Conservation (phyloP, 2,329 filamentous ascomycete genomes). For the Pestalotiopsis sp. region DNA sequence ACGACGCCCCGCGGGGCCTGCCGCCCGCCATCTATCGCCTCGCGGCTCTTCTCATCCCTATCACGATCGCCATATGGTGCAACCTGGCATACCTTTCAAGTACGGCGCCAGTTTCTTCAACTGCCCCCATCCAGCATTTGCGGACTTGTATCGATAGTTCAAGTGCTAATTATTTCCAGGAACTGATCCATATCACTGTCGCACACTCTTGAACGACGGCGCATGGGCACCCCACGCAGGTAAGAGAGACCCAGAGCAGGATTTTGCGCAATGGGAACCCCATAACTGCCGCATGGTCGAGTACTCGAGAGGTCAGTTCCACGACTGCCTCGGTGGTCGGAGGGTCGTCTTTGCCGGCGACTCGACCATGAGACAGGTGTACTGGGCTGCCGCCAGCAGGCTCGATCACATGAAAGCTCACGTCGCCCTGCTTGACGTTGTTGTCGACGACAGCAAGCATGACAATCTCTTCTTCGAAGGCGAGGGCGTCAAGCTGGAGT, state of each 20-base stretch:
- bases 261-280: slow-evolving; percentile 57
- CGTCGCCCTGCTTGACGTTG: slow-evolving; percentile 32
- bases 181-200: slow-evolving; percentile 25
- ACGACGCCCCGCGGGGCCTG: not conserved
- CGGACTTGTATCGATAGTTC: not conserved
- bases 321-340: slow-evolving; percentile 49
- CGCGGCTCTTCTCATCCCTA: not conserved
- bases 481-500: slow-evolving; percentile 49
- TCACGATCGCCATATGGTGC: not conserved
- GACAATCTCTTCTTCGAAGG: slow-evolving; percentile 43
- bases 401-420: slow-evolving; percentile 42
- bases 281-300: slow-evolving; percentile 58
- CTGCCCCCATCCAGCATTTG: not conserved
- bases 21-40: not conserved
- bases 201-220: slow-evolving; percentile 26
- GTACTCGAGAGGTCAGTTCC: slow-evolving; percentile 53
- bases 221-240: slow-evolving; percentile 21
- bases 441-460: slow-evolving; percentile 39
- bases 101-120: not conserved
- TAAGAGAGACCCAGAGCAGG: slow-evolving; percentile 4
- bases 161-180: not conserved
- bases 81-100: not conserved
- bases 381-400: slow-evolving; percentile 55
- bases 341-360: slow-evolving; percentile 63
- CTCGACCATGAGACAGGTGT: slow-evolving; percentile 59